Percentiles rank a stretch among this genome's conserved stretches.
These are phyloP conservation scores for Flaveria brownii DNA, from an alignment of 129 eudicot species.

Conservation along the genomic window DNA sequence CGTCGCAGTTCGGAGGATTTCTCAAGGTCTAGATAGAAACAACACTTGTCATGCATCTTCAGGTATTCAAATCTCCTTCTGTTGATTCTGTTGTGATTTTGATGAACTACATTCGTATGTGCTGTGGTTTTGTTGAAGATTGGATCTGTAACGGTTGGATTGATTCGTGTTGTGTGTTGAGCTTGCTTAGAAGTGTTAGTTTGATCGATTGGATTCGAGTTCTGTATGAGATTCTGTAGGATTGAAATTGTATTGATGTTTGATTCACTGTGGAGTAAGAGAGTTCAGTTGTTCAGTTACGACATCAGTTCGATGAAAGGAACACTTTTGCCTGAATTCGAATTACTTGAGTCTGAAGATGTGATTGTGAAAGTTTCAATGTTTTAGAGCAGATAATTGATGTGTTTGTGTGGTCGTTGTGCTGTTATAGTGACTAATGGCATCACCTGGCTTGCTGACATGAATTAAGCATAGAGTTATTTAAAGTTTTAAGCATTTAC, in stretches of 20 bases:
- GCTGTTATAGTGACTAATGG: neutral
- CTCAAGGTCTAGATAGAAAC: conserved; percentile 77
- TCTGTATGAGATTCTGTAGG: neutral
- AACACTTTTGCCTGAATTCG: neutral
- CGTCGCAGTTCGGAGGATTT: conserved; percentile 86
- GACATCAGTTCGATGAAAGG: conserved; percentile 7
- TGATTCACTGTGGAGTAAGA: neutral
- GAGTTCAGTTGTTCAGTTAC: neutral
- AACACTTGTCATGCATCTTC: conserved; percentile 69
- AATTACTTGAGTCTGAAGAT: neutral
- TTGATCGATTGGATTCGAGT: conserved; percentile 20
- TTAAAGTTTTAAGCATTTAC: neutral
- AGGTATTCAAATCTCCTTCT: conserved; percentile 46
- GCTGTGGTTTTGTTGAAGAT: conserved; percentile 30
- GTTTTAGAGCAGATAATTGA: neutral
- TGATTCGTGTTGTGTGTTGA: conserved; percentile 42
- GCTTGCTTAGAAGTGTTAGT: conserved; percentile 17
- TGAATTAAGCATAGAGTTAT: neutral
- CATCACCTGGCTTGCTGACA: conserved; percentile 14
- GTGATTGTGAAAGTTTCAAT: neutral
- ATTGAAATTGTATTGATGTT: neutral
- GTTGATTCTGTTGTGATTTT: neutral
- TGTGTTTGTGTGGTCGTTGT: neutral
- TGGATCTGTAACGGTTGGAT: conserved; percentile 51
- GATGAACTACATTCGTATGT: conserved; percentile 11